Conservation (phyloP, 257 asterid species). For the Jacaranda copaia region DNA sequence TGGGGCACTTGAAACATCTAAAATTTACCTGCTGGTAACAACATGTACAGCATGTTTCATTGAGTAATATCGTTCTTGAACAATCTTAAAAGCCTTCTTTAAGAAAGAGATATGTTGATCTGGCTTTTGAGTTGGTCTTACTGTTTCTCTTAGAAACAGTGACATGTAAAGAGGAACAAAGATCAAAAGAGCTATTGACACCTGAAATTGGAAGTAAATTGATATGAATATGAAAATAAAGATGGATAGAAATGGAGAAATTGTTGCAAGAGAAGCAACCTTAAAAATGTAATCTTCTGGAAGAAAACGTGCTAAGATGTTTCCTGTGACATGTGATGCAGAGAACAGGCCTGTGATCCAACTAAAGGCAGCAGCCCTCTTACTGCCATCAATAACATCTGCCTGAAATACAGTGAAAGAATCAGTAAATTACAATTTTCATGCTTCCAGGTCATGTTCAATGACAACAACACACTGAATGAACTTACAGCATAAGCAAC, state of each 20-base stretch:
- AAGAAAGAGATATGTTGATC: slow-evolving; percentile 44
- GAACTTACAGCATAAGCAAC: slow-evolving; percentile 89
- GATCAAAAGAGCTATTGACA: slow-evolving; percentile 72
- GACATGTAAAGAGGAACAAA: slow-evolving; percentile 73
- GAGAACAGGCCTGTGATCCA: slow-evolving; percentile 95
- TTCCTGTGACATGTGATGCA: slow-evolving; percentile 86
- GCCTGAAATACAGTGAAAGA: slow-evolving; percentile 59
- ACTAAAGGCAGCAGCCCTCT: slow-evolving; percentile 80
- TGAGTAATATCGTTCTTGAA: slow-evolving; percentile 64
- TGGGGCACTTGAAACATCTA: slow-evolving; percentile 9
- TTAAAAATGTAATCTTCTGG: slow-evolving; percentile 71
- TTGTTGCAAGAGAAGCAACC: slow-evolving; percentile 47
- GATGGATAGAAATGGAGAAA: slow-evolving; percentile 2
- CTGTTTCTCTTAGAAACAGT: slow-evolving; percentile 75
- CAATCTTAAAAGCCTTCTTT: slow-evolving; percentile 59
- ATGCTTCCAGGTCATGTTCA: slow-evolving; percentile 5
- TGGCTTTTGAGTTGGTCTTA: slow-evolving; percentile 46
- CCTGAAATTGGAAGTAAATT: slow-evolving; percentile 55
- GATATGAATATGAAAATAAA: slow-evolving; percentile 15
- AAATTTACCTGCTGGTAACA: slow-evolving; percentile 68
- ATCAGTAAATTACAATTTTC: slow-evolving; percentile 9
- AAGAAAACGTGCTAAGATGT: slow-evolving; percentile 84
- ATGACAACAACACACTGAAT: slow-evolving; percentile 15
- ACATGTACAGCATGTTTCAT: slow-evolving; percentile 74
- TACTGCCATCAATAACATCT: slow-evolving; percentile 69